Evolutionary conservation across 768 basidiomycete genomes (phyloP).

Genomic region (Russula olivacea): DNA sequence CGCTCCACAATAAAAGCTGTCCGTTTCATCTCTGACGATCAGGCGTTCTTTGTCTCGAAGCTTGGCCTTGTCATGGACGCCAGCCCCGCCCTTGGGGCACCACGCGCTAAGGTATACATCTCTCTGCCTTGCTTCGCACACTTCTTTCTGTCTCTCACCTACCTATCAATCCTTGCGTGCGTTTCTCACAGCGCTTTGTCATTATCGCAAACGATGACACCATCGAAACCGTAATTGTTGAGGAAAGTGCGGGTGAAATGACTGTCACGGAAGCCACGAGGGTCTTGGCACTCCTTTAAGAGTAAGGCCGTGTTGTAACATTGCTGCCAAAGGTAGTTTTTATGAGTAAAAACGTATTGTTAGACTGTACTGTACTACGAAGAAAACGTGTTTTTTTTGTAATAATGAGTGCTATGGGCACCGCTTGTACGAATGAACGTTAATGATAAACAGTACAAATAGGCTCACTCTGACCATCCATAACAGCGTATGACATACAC

Average conservation of each 20-base stretch:
- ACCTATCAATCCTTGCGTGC: not conserved
- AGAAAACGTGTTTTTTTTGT: no score
- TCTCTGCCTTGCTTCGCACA: not conserved
- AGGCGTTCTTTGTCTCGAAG: slow-evolving; percentile 39
- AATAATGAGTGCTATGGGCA: no score
- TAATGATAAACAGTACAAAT: no score
- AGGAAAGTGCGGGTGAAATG: slow-evolving; percentile 36
- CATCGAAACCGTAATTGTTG: slow-evolving; percentile 52
- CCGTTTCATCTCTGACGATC: slow-evolving; percentile 50
- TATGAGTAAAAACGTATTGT: not conserved
- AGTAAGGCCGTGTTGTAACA: not conserved
- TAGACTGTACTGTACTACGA: no score
- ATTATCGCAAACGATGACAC: slow-evolving; percentile 62
- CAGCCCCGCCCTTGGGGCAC: slow-evolving; percentile 54
- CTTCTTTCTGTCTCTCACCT: not conserved
- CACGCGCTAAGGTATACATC: slow-evolving; percentile 46
- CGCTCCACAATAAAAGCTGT: slow-evolving; percentile 28
- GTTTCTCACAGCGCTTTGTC: slow-evolving; percentile 48
- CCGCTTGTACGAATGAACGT: no score
- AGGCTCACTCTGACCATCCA: no score
- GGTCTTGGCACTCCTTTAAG: slow-evolving; percentile 33
- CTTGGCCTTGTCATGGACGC: slow-evolving; percentile 45
- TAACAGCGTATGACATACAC: no score
- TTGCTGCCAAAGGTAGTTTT: not conserved
- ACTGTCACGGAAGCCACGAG: slow-evolving; percentile 41